Percentiles rank a stretch among this genome's conserved stretches.
phyloP scores from a whole-genome alignment of 768 basidiomycete genomes.

The Pleurotus ostreatus region DNA sequence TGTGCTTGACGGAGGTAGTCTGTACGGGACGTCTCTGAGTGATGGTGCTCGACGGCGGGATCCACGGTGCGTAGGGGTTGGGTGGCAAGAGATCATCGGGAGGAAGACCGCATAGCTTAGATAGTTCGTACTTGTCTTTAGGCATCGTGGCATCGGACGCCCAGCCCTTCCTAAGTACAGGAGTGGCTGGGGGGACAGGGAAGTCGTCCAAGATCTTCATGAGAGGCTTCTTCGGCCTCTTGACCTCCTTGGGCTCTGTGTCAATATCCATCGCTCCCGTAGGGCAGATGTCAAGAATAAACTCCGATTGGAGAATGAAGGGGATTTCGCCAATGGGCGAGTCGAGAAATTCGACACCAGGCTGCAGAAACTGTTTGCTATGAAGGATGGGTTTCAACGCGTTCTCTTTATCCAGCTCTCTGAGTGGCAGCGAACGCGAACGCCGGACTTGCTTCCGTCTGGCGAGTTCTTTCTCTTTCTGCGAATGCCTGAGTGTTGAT shows the following conservation, averaged over 20 bases:
- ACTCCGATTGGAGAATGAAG: neutral
- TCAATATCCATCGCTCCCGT: neutral
- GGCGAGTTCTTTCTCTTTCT: neutral
- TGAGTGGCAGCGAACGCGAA: slow-evolving; percentile 3
- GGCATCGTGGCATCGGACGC: neutral
- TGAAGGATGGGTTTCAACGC: neutral
- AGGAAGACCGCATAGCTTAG: neutral
- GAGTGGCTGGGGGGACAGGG: neutral
- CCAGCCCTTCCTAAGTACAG: neutral
- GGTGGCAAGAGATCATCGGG: slow-evolving; percentile 1
- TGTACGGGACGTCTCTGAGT: neutral
- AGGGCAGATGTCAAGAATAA: slow-evolving; percentile 2
- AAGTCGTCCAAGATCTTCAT: neutral
- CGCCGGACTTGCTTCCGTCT: neutral
- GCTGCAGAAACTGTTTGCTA: neutral
- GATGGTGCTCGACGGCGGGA: neutral
- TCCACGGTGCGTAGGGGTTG: slow-evolving; percentile 2
- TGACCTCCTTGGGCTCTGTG: neutral
- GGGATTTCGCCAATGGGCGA: neutral
- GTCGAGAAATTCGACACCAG: neutral
- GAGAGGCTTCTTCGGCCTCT: neutral
- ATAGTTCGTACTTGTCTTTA: neutral
- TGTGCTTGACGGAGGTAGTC: neutral
- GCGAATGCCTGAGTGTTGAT: neutral
- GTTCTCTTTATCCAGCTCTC: neutral